Base-by-base conservation (phyloP, 805 yeast species). In the Ogataea paradorogensis region DNA sequence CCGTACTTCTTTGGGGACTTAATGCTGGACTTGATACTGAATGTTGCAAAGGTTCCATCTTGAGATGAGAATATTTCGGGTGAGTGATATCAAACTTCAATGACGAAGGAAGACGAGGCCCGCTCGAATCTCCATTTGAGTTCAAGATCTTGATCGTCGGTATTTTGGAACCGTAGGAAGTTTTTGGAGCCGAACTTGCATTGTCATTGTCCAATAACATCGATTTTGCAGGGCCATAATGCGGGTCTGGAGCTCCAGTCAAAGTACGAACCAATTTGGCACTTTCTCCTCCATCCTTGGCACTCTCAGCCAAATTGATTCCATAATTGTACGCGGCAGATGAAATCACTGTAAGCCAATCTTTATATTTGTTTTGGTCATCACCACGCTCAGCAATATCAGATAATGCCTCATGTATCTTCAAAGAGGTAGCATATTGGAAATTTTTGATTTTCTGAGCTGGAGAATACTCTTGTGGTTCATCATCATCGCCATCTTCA, bases 251-350 rank as follows among this genome's bases (percentile, higher is more conserved):
- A 2, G 66, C 63, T 7, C 72, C 74, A 0, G 76, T 70, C 16
- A 70, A 48, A 0, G 68, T 57, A 23, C 74, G 56, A 21, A 71
- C 70, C 14, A 70, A 46, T 27, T 61, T 62, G 0, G 69, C 70
- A 11, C 67, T 64, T 35, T 63, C 67, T 10, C 60, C 63, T 14
- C 67, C 70, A 15, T 45, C 44, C 23, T 46, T 53, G 3, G 70
- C 69, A n/a, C 63, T 61, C 28, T 59, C 63, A 4, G 68, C 69
- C 38, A 65, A 51, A 24, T 55, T 50, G 15, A 60, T 48, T 27
- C 69, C 69, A 24, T 59, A 58, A 11, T 50, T 51, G 41, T 59
- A 50, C 6, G 65, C 61, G 4, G 65, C 64, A 32, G 53, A 55
- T 4, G 67, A 55, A 5, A 63, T 58, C 15, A 53, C 47, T 22